A percentile compares a stretch with the other conserved stretches of the same genome.
These are phyloP conservation scores for Pythium dissimile DNA, from an alignment of 352 stramenopile genomes.

Conservation along the genomic window DNA sequence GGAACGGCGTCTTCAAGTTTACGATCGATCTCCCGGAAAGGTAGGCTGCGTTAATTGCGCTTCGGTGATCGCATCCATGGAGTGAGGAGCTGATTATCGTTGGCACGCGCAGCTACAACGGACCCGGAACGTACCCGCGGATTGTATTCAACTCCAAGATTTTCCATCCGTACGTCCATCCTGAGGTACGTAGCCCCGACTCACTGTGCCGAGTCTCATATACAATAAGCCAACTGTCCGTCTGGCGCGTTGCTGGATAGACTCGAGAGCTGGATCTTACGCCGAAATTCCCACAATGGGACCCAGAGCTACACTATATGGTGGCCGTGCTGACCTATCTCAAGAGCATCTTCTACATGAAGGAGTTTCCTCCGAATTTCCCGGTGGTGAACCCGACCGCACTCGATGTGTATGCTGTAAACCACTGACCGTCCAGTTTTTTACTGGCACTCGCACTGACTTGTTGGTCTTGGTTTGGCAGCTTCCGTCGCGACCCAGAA, in stretches of 20 bases:
- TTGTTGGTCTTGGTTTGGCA: slow-evolving; percentile 14
- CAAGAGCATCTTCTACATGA: slow-evolving; percentile 98
- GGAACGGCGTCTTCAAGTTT: slow-evolving; percentile 98
- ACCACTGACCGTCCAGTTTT: background rate
- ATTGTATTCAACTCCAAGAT: slow-evolving; percentile 92
- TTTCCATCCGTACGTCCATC: slow-evolving; percentile 93
- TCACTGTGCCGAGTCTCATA: no score
- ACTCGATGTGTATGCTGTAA: slow-evolving; percentile 71
- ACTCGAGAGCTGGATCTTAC: slow-evolving; percentile 91
- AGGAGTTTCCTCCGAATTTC: slow-evolving; percentile 76
- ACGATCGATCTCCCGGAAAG: slow-evolving; percentile 78
- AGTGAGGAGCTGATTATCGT: background rate
- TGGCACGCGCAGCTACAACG: slow-evolving; percentile 87
- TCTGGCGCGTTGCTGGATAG: slow-evolving; percentile 10
- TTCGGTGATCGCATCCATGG: background rate
- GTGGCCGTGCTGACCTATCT: slow-evolving; percentile 95
- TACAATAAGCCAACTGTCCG: no score
- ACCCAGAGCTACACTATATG: slow-evolving; percentile 94
- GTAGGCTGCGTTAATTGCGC: slow-evolving; percentile 28
- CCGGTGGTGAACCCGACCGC: slow-evolving; percentile 83
- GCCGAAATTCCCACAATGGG: slow-evolving; percentile 91
- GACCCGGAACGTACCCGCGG: slow-evolving; percentile 87
- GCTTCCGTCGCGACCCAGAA: slow-evolving; percentile 78
- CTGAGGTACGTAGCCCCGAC: no score
- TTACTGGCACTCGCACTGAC: background rate